phyloP scores from a whole-genome alignment of 1,284 basidiomycete species.

The Rhodotorula sp. region DNA sequence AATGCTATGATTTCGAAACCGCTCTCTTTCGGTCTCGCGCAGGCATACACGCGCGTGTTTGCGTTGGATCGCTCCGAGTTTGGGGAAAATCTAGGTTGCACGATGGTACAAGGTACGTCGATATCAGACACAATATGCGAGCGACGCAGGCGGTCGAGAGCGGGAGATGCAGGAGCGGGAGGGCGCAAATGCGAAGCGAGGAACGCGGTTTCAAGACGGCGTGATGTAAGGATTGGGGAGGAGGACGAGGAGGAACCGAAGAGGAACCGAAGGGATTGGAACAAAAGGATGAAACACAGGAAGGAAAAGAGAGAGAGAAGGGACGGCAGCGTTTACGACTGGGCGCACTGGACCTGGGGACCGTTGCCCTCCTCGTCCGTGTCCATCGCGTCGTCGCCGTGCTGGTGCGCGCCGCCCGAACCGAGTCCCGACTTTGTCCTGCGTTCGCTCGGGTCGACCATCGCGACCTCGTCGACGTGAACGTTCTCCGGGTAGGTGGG shows the following conservation, averaged over 20 bases:
- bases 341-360: conserved; percentile 54
- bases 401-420: conserved; percentile 16
- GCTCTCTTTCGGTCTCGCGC: no score
- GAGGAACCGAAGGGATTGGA: not conserved
- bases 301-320: not conserved
- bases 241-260: not conserved
- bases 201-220: not conserved
- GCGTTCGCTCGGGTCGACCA: conserved; percentile 73
- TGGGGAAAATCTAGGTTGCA: not conserved
- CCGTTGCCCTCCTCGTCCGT: conserved; percentile 46
- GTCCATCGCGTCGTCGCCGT: conserved; percentile 40
- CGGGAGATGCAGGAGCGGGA: not conserved
- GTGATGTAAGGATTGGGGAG: not conserved
- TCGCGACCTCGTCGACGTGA: conserved; percentile 71
- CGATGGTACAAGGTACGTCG: not conserved
- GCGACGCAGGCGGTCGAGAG: not conserved
- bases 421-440: conserved; percentile 31
- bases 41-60: no score
- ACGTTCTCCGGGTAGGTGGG: conserved; percentile 68
- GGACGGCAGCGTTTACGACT: conserved; percentile 26
- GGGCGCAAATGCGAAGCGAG: not conserved
- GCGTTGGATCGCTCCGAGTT: not conserved
- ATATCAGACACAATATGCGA: conserved; percentile 1
- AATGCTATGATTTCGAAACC: not conserved
- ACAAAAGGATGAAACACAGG: not conserved